These are phyloP conservation scores for Aspergillus costaricaensis DNA, from an alignment of 2,329 filamentous ascomycete genomes.

Conservation along the genomic window DNA sequence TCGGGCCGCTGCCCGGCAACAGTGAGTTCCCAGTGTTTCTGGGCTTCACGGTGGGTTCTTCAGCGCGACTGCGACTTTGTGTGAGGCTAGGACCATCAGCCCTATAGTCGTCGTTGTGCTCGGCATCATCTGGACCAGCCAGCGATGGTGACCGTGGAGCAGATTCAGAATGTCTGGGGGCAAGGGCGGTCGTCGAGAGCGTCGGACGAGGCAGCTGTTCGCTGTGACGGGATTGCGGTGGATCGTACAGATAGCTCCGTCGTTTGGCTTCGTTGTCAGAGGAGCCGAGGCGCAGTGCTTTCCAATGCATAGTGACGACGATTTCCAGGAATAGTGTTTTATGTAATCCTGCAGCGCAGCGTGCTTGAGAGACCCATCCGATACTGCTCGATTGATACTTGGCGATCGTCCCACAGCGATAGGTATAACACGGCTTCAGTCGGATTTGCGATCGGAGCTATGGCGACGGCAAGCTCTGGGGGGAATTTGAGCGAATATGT, in stretches of 20 bases:
- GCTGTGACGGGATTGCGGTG: slow-evolving; percentile 35
- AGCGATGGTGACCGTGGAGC: slow-evolving; percentile 30
- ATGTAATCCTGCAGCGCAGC: slow-evolving; percentile 22
- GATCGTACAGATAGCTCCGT: slow-evolving; percentile 33
- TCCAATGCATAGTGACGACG: slow-evolving; percentile 43
- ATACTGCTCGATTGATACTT: slow-evolving; percentile 13
- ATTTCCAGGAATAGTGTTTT: slow-evolving; percentile 21
- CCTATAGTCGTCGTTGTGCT: slow-evolving; percentile 13
- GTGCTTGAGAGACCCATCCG: slow-evolving; percentile 24
- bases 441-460: slow-evolving; percentile 6
- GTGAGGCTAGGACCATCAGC: slow-evolving; percentile 12
- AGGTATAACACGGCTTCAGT: background rate
- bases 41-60: slow-evolving; percentile 18
- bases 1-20: slow-evolving; percentile 26
- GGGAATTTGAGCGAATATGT: slow-evolving; percentile 9
- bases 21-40: slow-evolving; percentile 19
- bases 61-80: slow-evolving; percentile 19
- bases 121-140: slow-evolving; percentile 21
- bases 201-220: slow-evolving; percentile 40
- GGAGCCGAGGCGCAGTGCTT: slow-evolving; percentile 39
- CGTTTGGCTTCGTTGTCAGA: slow-evolving; percentile 38
- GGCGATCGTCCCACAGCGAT: background rate
- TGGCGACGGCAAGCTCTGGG: slow-evolving; percentile 6
- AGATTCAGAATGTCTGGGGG: slow-evolving; percentile 39
- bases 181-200: slow-evolving; percentile 30